Base-by-base conservation (phyloP, 345 rosid genomes). In the Lepidium didymum region DNA sequence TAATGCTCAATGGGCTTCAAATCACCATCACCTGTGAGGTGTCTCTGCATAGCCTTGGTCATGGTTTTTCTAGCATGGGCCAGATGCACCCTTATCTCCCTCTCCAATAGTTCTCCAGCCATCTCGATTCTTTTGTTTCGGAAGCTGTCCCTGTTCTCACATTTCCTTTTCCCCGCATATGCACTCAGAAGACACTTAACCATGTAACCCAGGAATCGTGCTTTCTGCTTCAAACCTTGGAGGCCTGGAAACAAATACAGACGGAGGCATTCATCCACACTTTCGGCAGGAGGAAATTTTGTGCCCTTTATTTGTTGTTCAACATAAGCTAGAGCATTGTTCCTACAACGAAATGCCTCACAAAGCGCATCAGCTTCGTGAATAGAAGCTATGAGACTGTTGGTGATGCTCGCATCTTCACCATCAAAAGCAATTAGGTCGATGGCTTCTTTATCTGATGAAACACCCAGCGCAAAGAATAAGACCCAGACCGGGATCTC, bases 131-230 rank as follows among this genome's bases (percentile, higher is more conserved):
- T 85, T 78, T 91, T 94, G 74, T 94, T 91, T 75, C 92, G 77
- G 61, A 94, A 94, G 73, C 74, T 83, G 57, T 91, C 99, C 76
- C 91, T 78, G 62, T 86, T 91, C 40, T 94, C 97, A 56, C 88
- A 82, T 72, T 87, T 91, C 67, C 92, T 73, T 34, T 74, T 77
- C 16, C 97, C 97, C 10, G 80, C 76, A 75, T 77, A 88, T 14
- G 91, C 96, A 62, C 74, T 80, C 62, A 91, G 64, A 34, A 91
- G 91, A 68, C 92, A 87, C 67, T 86, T 91, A 33, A 91, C 92
- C 95, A 94, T 91, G 70, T 94, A 94, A 6, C 91, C 97, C 40
- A 94, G 77, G 73, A 91, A 91, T 1, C 88, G 83, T 51, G 99
- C 96, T 82, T 94, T 94, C 38, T 81, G 89, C 65, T 75, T 75